Evolutionary conservation across 768 basidiomycete species (phyloP).

Genomic region (Mycena crocata): DNA sequence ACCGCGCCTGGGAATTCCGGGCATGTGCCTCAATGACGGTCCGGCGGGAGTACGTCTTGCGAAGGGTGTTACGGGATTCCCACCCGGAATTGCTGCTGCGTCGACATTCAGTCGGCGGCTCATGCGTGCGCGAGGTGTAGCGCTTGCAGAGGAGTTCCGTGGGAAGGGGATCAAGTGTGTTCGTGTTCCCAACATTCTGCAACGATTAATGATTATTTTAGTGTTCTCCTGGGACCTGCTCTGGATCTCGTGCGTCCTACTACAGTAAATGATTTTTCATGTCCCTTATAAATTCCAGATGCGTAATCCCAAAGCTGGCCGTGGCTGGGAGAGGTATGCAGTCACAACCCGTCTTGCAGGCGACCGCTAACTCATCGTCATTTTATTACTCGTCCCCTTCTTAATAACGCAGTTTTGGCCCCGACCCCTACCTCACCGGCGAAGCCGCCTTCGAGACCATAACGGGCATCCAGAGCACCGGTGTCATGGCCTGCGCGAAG

Average conservation of each 20-base stretch:
- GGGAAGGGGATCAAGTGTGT: slow-evolving; percentile 69
- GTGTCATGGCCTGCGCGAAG: slow-evolving; percentile 71
- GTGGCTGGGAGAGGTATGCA: slow-evolving; percentile 60
- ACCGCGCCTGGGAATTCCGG: slow-evolving; percentile 54
- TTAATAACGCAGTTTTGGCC: slow-evolving; percentile 58
- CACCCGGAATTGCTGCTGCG: slow-evolving; percentile 68
- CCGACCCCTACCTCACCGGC: slow-evolving; percentile 73
- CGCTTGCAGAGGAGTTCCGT: slow-evolving; percentile 75
- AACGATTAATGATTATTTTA: slow-evolving; percentile 27
- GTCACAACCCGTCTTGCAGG: not conserved
- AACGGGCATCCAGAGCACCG: slow-evolving; percentile 67
- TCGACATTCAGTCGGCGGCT: slow-evolving; percentile 68
- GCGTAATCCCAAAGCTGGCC: slow-evolving; percentile 63
- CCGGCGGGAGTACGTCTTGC: slow-evolving; percentile 58
- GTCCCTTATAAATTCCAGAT: slow-evolving; percentile 45
- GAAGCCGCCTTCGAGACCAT: slow-evolving; percentile 72
- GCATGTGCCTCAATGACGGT: slow-evolving; percentile 61
- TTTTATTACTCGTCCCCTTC: not conserved
- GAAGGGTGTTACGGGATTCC: slow-evolving; percentile 62
- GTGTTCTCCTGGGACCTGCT: slow-evolving; percentile 63
- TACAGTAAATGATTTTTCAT: not conserved
- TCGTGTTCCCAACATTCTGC: not conserved
- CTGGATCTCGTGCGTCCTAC: slow-evolving; percentile 61
- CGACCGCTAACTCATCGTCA: not conserved
- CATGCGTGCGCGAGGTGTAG: slow-evolving; percentile 71